phyloP scores from a whole-genome alignment of 1,284 basidiomycete species.

The Amylostereum chailletii region DNA sequence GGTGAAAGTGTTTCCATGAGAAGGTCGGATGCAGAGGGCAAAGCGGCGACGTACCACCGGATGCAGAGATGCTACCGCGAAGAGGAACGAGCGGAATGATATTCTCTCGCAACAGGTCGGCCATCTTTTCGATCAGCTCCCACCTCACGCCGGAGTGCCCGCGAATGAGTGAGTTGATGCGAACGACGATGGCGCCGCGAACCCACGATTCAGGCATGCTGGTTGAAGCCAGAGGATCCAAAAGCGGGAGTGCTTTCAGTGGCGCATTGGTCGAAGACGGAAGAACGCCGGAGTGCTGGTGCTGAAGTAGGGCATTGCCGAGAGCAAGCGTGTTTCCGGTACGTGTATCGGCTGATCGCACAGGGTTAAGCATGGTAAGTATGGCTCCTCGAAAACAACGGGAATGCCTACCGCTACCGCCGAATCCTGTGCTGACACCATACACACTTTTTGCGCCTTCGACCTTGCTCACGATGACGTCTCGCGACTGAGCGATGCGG shows the following conservation, averaged over 20 bases:
- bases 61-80: constrained; percentile 76
- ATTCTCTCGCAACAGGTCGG: constrained; percentile 60
- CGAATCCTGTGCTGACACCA: constrained; percentile 78
- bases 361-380: constrained; percentile 21
- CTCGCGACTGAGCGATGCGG: constrained; percentile 49
- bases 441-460: constrained; percentile 65
- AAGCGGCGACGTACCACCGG: constrained; percentile 45
- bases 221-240: constrained; percentile 56
- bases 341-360: constrained; percentile 49
- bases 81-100: constrained; percentile 81
- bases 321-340: constrained; percentile 62
- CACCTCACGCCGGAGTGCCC: constrained; percentile 83
- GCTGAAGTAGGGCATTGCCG: constrained; percentile 72
- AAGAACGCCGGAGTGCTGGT: constrained; percentile 67
- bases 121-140: constrained; percentile 76
- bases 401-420: constrained; percentile 52
- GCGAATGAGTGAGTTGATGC: constrained; percentile 82
- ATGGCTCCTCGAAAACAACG: constrained; percentile 3
- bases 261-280: constrained; percentile 39
- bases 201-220: constrained; percentile 88
- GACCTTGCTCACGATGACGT: constrained; percentile 60
- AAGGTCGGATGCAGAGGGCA: not conserved
- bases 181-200: constrained; percentile 80
- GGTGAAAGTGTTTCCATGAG: not conserved
- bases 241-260: constrained; percentile 46